Conservation (phyloP, 441 rosid species). For the Euphorbia schlechtendalii region DNA sequence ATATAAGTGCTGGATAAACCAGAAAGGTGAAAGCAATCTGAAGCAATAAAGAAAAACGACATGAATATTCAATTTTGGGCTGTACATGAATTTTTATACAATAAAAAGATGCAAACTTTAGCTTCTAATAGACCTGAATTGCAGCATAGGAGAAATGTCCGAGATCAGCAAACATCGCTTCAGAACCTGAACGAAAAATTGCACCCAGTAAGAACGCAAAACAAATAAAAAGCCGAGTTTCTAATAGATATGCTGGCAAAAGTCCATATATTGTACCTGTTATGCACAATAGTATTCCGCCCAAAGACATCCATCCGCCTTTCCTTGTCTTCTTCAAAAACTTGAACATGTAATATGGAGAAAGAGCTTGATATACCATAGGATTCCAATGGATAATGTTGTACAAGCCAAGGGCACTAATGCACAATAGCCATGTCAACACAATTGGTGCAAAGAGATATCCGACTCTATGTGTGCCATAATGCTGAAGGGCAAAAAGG, state of each 20-base stretch:
- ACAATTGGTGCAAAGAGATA: conserved; percentile 90
- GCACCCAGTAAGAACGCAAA: not conserved
- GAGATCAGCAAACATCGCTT: conserved; percentile 98
- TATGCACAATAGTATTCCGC: conserved; percentile 86
- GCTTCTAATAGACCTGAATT: conserved; percentile 47
- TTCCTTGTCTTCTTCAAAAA: conserved; percentile 78
- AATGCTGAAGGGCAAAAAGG: conserved; percentile 92
- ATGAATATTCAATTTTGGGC: conserved; percentile 14
- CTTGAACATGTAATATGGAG: conserved; percentile 84
- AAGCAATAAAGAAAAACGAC: not conserved
- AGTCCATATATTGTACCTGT: conserved; percentile 74
- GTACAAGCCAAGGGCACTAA: conserved; percentile 72
- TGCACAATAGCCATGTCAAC: conserved; percentile 73
- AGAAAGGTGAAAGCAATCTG: conserved; percentile 76
- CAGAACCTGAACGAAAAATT: conserved; percentile 47
- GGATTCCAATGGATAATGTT: conserved; percentile 92
- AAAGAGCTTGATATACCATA: conserved; percentile 75
- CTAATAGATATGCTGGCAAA: no score
- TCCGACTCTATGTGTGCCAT: conserved; percentile 88
- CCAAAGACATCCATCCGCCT: conserved; percentile 93
- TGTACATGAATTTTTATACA: no score
- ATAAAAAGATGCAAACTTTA: not conserved
- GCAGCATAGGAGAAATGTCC: conserved; percentile 94
- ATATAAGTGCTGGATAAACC: no score
- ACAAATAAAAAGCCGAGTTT: not conserved